Base-by-base conservation (phyloP, 352 stramenopile species). In the Halophytophthora batemanensis region DNA sequence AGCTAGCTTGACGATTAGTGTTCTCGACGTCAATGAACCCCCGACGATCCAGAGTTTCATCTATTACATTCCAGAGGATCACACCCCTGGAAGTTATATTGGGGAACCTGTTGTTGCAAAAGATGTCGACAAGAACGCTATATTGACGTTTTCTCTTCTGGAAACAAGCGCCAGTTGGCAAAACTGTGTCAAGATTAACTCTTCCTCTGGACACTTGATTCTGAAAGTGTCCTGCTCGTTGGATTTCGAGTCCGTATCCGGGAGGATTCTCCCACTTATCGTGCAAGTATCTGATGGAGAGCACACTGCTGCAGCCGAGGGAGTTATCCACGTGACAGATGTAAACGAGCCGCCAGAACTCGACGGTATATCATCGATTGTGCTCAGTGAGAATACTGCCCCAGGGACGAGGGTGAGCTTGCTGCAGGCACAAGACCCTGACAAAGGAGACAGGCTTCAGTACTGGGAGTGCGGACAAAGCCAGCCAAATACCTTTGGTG, bases 381-480 rank as follows among this genome's bases (percentile, higher is more conserved):
- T 64, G 14, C 21, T 69, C 7, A 40, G 25, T 5, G 60, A 69
- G n/a, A 69, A 69, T 48, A 45, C 50, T 6, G 21, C 17, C 6
- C 40, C 39, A 6, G 40, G 29, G 23, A 61, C 50, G 4, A 14
- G 54, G 21, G 55, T 81, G 15, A 66, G 43, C 5, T 15, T 51
- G 12, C 17, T 81, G 2, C 53, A 59, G 6, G 70, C 69, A 6
- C 35, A 37, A 11, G 75, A 86, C 42, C 63, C 61, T 0, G 75
- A 86, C 19, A 45, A 45, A 4, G 41, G 64, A 15, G 72, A 86
- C 4, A 5, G 47, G 0, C 53, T 77, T 17, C 38, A 54, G 14
- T 82, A 82, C 42, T 78, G 53, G 59, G 41, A 67, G 6, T 86
- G 75, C 13, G 72, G 64, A 19, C 64, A 86, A 46, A 84, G 67